phyloP scores from a whole-genome alignment of 2,329 filamentous ascomycete species.

The Penicillium italicum region DNA sequence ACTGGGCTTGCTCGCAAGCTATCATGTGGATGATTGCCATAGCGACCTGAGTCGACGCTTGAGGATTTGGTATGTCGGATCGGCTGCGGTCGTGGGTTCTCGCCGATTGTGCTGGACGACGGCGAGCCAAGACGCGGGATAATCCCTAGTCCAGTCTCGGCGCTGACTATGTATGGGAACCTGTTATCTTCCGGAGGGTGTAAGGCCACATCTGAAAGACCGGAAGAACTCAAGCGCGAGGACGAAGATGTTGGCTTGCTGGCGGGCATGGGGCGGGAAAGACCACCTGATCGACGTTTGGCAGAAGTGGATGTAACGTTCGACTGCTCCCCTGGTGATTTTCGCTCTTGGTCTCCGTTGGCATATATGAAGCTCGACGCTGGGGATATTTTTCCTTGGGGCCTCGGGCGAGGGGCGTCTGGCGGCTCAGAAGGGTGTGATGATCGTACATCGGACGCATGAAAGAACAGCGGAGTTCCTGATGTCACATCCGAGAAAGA shows the following conservation, averaged over 20 bases:
- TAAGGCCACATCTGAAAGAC: conserved; percentile 25
- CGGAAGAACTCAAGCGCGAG: conserved; percentile 32
- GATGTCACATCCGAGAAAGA: conserved; percentile 36
- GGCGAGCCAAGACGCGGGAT: conserved; percentile 22
- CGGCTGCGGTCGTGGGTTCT: conserved; percentile 14
- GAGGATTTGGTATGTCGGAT: conserved; percentile 33
- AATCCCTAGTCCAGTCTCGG: conserved; percentile 23
- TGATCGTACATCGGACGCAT: conserved; percentile 72
- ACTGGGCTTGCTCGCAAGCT: conserved; percentile 32
- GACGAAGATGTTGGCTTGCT: conserved; percentile 24
- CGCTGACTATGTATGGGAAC: conserved; percentile 17
- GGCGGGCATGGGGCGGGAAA: conserved; percentile 24
- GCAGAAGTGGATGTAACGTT: conserved; percentile 13
- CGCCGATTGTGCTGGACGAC: conserved; percentile 18
- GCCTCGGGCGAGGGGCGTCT: conserved; percentile 27
- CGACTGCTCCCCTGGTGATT: conserved; percentile 21
- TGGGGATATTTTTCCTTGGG: conserved; percentile 25
- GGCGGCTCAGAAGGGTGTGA: conserved; percentile 38
- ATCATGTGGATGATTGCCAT: conserved; percentile 17
- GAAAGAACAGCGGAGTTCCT: conserved; percentile 73
- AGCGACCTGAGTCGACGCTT: conserved; percentile 31
- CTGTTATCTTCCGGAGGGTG: conserved; percentile 24
- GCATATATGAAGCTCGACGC: conserved; percentile 38
- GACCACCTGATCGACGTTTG: conserved; percentile 33
- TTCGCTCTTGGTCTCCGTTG: conserved; percentile 36